These are phyloP conservation scores for Candida nemodendra DNA, from an alignment of 805 yeast species.

Conservation along the genomic window DNA sequence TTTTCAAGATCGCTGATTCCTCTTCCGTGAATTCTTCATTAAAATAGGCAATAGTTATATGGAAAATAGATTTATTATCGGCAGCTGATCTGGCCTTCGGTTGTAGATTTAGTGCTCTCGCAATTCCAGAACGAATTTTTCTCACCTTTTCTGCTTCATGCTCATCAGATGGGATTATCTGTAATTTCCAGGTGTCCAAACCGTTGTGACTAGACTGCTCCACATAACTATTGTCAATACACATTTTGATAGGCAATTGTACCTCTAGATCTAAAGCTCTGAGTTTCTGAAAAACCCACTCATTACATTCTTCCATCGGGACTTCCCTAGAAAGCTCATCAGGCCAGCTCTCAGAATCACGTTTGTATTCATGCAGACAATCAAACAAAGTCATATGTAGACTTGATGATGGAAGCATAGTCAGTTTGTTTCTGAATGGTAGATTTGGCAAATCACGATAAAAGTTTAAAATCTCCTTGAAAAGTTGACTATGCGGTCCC, in stretches of 20 bases:
- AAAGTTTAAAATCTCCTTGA: conserved; percentile 14
- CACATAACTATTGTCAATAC: conserved; percentile 10
- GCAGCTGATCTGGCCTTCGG: too few species aligned
- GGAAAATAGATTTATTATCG: conserved; percentile 12
- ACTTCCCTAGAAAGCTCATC: conserved; percentile 10
- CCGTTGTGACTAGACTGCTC: conserved; percentile 13
- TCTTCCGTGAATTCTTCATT: conserved; percentile 14
- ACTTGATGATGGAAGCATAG: conserved; percentile 20
- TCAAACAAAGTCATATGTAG: conserved; percentile 20
- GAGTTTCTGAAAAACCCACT: conserved; percentile 13
- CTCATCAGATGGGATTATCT: conserved; percentile 12
- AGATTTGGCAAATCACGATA: conserved; percentile 14
- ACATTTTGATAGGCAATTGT: conserved; percentile 15
- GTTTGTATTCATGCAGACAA: conserved; percentile 15
- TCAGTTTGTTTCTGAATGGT: conserved; percentile 14
- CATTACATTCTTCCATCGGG: conserved; percentile 16
- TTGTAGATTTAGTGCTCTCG: conserved; percentile 9
- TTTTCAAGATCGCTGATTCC: conserved; percentile 14
- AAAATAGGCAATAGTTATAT: conserved; percentile 19
- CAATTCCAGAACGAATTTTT: conserved; percentile 10
- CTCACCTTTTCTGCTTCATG: conserved; percentile 10
- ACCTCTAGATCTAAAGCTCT: conserved; percentile 6
- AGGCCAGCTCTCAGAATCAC: conserved; percentile 18
- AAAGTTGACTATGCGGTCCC: conserved; percentile 13
- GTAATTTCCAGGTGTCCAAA: conserved; percentile 21